Conservation (phyloP, 106 monocot species). For the Dioscorea alata region DNA sequence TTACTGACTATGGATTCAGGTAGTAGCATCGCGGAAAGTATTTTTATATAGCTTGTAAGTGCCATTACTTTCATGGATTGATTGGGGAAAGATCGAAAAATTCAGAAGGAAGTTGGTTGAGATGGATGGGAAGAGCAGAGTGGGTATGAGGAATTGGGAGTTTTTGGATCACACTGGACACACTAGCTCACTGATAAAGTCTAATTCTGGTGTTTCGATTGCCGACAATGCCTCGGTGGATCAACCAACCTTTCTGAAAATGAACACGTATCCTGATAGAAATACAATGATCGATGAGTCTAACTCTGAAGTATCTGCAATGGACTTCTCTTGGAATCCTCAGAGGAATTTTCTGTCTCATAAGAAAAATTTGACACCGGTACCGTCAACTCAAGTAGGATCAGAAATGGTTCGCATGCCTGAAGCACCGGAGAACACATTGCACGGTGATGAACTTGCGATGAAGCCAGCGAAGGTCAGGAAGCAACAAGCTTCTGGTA, state of each 20-base stretch:
- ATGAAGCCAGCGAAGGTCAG: constrained; percentile 18
- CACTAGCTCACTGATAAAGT: constrained; percentile 15
- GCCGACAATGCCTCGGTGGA: constrained; percentile 20
- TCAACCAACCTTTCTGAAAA: constrained; percentile 38
- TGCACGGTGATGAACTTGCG: constrained; percentile 1
- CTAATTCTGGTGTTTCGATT: constrained; percentile 7
- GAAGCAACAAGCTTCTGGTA: constrained; percentile 22
- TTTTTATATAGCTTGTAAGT: not conserved
- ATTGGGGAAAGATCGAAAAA: too few relatives aligned
- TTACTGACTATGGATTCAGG: too few relatives aligned
- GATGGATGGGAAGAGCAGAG: constrained; percentile 49
- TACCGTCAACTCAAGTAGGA: constrained; percentile 11
- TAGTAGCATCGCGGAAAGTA: too few relatives aligned
- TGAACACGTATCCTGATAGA: constrained; percentile 31
- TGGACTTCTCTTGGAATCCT: constrained; percentile 50
- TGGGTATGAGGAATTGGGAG: constrained; percentile 44
- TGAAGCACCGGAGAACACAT: not conserved
- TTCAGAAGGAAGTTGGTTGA: not conserved
- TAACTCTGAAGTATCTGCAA: constrained; percentile 11
- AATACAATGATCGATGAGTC: constrained; percentile 7
- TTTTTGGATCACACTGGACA: constrained; percentile 30
- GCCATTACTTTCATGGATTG: not conserved
- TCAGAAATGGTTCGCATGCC: constrained; percentile 17
- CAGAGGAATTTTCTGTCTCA: constrained; percentile 34
- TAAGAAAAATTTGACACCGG: constrained; percentile 10